Evolutionary conservation across 192 early-diverging fungal genomes (phyloP), one percentile per base, ranked within the genome.

Genomic region (Ambispora gerdemannii): DNA sequence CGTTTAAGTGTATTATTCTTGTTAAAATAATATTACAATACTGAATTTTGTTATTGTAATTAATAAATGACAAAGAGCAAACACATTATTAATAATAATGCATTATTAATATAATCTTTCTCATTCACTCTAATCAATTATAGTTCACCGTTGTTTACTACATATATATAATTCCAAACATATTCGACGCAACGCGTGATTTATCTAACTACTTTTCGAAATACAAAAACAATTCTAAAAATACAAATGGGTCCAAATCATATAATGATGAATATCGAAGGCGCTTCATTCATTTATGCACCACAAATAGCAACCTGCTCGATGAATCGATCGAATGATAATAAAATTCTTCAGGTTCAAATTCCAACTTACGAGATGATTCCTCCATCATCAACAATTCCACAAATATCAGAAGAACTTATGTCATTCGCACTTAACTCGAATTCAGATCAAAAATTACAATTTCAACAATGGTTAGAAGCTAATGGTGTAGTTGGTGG

Each of bases 201-300:
- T 19, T 50, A 50, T 66, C 28, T 66, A 34, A 47, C 47, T 66
- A 27, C 47, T 66, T 50, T 24, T 69, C 17, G 30, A 55, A 69
- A 50, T 49, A 63, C 35, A 27, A 51, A 0, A 22, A 22, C 13
- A n/a, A 50, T 6, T 30, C 13, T n/a, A 38, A 28, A 38, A 34
- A 20, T 7, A 49, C 35, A 20, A 69, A 69, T 69, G 67, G 67
- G 47, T n/a, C 67, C 67, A 58, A 69, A 69, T 69, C 51, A 69
- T 27, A 35, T 69, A 38, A 32, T 58, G 34, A 35, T 58, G 63
- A 66, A 66, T 27, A 25, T 64, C 38, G 63, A 64, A 32, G 49
- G 67, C 52, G 20, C 67, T 69, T 56, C 50, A 27, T 58, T 69
- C 31, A 6, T 43, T 43, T 69, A 27, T 35, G 50, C 52, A 34